Evolutionary conservation across 495 filamentous ascomycete species (phyloP).

Genomic region (Saxispiralis lemnorum): DNA sequence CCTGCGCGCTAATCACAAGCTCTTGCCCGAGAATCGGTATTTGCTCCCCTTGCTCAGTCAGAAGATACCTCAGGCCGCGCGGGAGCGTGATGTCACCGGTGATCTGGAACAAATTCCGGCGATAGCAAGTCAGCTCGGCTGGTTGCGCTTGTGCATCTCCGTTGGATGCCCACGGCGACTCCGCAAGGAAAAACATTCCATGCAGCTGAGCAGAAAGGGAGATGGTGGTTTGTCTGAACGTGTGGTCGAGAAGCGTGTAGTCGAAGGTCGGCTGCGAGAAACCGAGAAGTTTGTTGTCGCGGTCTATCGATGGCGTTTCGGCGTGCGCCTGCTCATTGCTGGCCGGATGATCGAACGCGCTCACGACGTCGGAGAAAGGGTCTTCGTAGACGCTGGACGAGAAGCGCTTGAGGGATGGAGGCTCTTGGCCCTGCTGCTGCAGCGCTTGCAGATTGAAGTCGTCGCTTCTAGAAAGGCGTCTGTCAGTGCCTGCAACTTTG

Average conservation of each 20-base stretch:
- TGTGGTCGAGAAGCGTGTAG: conserved; percentile 53
- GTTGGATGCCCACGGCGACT: conserved; percentile 52
- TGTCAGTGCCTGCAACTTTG: not conserved
- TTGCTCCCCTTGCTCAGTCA: conserved; percentile 62
- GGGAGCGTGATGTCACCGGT: conserved; percentile 66
- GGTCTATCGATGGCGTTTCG: conserved; percentile 32
- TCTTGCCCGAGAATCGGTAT: conserved; percentile 58
- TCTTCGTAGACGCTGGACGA: conserved; percentile 23
- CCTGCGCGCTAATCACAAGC: conserved; percentile 67
- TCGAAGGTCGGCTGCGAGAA: conserved; percentile 55
- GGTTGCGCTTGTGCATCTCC: conserved; percentile 48
- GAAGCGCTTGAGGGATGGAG: conserved; percentile 24
- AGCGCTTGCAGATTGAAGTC: conserved; percentile 15
- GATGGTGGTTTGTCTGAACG: conserved; percentile 39
- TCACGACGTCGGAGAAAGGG: conserved; percentile 27
- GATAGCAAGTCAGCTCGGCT: conserved; percentile 78
- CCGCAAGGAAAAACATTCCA: conserved; percentile 90
- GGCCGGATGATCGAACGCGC: conserved; percentile 22
- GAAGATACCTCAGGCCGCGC: conserved; percentile 48
- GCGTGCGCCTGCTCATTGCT: conserved; percentile 19
- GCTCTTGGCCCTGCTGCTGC: conserved; percentile 6
- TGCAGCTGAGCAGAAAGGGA: conserved; percentile 68
- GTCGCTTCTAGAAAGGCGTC: conserved; percentile 7
- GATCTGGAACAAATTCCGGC: conserved; percentile 78
- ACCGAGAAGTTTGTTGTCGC: conserved; percentile 63